Evolutionary conservation across 1,284 basidiomycete genomes (phyloP), one percentile per base, ranked within the genome.

Genomic region (Sphaerobolus stellatus): DNA sequence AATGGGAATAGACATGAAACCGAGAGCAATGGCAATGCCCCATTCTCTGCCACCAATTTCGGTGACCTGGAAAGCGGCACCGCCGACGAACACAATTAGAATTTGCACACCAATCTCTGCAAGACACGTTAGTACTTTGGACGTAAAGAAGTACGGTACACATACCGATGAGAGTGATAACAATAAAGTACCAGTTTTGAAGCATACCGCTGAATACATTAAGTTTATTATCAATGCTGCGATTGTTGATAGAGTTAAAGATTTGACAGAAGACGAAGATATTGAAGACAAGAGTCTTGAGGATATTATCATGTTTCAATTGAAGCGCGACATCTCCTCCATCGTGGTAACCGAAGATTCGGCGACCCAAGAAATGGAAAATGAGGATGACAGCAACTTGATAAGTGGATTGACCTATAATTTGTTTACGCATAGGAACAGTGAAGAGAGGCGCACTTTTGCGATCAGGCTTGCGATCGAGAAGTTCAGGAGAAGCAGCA

Each of bases 211-310:
- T 84, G 64, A 98, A 93, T 57, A 98, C 83, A 71, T 99, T 99
- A 61, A 94, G 78, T 56, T 84, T 82, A 57, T 83, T 83, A 64
- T 96, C 94, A 50, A 99, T 77, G 41, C 92, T 80, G 54, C 96
- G 80, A 61, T 88, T 93, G 67, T 98, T 98, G 71, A 98, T 72
- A 58, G 93, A 94, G 76, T 98, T 98, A 75, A 86, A 92, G 62
- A 98, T 93, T 69, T 97, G 94, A 48, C 92, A 92, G 71, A 98
- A 98, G 44, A 99, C 96, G 66, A 98, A 99, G 16, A 87, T 80
- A 68, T 98, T 99, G 84, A 99, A 99, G 38, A 98, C 90, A 13
- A 98, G 77, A 0, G 95, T 94, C 63, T 87, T 84, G 11, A 96
- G 78, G 53, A 88, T 74, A 8, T 74, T 67, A n/a, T 79, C 64